phyloP scores from a whole-genome alignment of 257 asterid genomes.

The Marsdenia floribunda region DNA sequence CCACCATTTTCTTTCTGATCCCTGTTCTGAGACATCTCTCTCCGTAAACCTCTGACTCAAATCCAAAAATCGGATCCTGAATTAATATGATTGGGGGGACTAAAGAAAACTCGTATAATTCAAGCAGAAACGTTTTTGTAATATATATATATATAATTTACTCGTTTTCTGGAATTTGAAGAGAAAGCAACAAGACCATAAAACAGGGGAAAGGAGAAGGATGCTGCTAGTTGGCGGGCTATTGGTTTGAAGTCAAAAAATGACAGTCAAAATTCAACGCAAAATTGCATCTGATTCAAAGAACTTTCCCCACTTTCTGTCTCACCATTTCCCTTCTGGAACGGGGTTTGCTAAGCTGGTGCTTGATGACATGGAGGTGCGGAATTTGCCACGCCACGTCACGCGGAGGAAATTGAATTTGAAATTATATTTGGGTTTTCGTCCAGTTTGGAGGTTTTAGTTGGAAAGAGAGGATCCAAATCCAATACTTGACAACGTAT shows the following conservation, averaged over 20 bases:
- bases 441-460: too few species aligned
- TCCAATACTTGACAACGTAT: too few species aligned
- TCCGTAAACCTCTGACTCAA: not conserved
- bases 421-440: too few species aligned
- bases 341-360: not conserved
- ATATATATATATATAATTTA: not conserved
- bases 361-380: not conserved
- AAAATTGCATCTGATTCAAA: not conserved
- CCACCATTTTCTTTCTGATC: slow-evolving; percentile 22
- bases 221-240: not conserved
- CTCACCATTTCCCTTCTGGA: not conserved
- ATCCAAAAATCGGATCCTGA: not conserved
- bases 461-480: too few species aligned
- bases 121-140: not conserved
- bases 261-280: slow-evolving; percentile 3
- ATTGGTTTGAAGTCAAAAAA: slow-evolving; percentile 12
- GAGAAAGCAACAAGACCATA: not conserved
- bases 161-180: not conserved
- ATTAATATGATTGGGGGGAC: not conserved
- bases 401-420: not conserved
- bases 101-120: not conserved
- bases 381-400: too few species aligned
- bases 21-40: not conserved
- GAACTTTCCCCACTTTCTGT: not conserved
- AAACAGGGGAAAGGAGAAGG: not conserved